Conservation (phyloP, 2,329 filamentous ascomycete species). For the Ascochyta lentis region DNA sequence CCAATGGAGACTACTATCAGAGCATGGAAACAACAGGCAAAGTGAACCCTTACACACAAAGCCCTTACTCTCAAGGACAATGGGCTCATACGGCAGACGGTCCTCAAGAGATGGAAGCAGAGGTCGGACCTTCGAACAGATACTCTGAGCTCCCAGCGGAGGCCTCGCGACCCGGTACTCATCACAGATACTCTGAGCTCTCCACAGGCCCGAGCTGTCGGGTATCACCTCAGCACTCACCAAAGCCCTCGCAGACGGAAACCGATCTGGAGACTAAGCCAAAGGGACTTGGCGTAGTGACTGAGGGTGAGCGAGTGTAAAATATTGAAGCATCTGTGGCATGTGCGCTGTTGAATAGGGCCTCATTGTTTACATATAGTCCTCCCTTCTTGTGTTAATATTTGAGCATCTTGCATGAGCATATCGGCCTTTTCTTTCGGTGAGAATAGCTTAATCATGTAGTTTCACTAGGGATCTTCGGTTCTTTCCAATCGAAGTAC, state of each 20-base stretch:
- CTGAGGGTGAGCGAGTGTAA: conserved; percentile 3
- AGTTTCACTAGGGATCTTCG: neutral
- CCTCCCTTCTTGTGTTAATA: conserved; percentile 6
- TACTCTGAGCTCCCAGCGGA: conserved; percentile 36
- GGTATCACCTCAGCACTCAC: conserved; percentile 30
- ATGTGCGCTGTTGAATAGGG: neutral
- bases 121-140: conserved; percentile 16
- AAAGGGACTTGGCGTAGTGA: conserved; percentile 20
- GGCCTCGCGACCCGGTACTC: conserved; percentile 6
- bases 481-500: no score
- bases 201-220: conserved; percentile 28
- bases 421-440: neutral
- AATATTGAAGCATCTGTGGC: neutral
- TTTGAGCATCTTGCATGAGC: neutral
- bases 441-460: neutral
- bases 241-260: conserved; percentile 20
- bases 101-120: conserved; percentile 30
- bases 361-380: neutral
- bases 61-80: conserved; percentile 18
- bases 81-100: conserved; percentile 24
- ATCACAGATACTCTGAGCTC: conserved; percentile 29
- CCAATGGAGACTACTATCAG: conserved; percentile 26
- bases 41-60: conserved; percentile 14
- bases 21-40: conserved; percentile 17
- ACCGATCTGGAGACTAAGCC: conserved; percentile 22